A percentile compares a stretch with the other conserved stretches of the same genome.
These are phyloP conservation scores for Henckelia pumila DNA, from an alignment of 257 asterid species.

Conservation along the genomic window DNA sequence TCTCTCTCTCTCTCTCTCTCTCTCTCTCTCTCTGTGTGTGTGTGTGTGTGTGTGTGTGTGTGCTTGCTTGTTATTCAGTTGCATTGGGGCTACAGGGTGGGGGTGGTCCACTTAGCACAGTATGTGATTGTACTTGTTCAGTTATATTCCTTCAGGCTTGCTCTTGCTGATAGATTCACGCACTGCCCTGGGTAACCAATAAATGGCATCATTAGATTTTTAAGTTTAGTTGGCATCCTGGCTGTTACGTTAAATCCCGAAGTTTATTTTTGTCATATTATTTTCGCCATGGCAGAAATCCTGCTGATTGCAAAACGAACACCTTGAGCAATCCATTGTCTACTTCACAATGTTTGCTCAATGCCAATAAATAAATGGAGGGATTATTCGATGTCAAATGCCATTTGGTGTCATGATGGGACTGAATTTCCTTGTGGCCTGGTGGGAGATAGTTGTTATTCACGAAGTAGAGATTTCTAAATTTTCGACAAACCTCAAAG, in stretches of 20 bases:
- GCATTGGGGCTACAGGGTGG: background rate
- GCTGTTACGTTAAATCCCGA: no score
- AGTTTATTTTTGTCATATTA: no score
- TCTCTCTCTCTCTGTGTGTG: no score
- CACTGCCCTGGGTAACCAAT: background rate
- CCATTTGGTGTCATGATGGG: background rate
- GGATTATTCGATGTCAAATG: background rate
- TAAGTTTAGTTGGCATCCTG: no score
- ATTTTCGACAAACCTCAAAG: background rate
- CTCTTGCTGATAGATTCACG: background rate
- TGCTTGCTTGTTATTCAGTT: background rate
- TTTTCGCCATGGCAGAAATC: background rate
- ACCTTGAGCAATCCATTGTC: background rate
- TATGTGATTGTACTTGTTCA: no score
- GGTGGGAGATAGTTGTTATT: background rate
- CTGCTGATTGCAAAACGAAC: background rate
- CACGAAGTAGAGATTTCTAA: background rate
- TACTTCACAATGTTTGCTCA: background rate
- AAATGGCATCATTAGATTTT: constrained; percentile 1
- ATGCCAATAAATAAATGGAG: background rate
- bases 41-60: no score
- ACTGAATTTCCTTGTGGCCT: background rate
- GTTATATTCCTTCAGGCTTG: background rate
- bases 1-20: constrained; percentile 23
- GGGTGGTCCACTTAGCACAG: background rate